A percentile compares a stretch with the other conserved stretches of the same genome.
Conservation (phyloP, 1,284 basidiomycete genomes). For the Blastosporella zonata region DNA sequence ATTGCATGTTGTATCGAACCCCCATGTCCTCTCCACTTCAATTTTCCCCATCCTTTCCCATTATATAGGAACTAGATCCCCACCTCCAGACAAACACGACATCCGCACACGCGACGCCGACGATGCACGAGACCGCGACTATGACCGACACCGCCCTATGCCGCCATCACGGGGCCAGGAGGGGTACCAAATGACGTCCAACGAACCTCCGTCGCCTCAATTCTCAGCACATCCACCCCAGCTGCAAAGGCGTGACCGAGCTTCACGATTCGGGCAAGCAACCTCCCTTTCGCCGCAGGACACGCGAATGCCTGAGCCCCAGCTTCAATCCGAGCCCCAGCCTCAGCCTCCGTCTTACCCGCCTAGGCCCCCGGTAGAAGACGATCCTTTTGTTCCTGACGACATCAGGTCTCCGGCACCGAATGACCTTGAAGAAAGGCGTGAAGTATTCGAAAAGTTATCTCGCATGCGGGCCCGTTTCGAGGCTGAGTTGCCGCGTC, state of each 20-base stretch:
- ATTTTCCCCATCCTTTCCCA: conserved; percentile 34
- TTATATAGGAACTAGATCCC: conserved; percentile 51
- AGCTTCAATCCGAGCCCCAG: conserved; percentile 2
- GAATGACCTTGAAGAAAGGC: conserved; percentile 10
- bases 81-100: conserved; percentile 27
- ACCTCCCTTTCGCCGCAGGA: conserved; percentile 6
- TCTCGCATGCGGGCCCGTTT: conserved; percentile 4
- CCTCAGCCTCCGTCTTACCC: conserved; percentile 2
- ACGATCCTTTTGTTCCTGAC: conserved; percentile 23
- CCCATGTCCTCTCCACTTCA: conserved; percentile 27
- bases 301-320: background rate
- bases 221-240: conserved; percentile 3
- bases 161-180: conserved; percentile 14
- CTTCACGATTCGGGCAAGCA: conserved; percentile 30
- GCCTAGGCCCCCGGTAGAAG: conserved; percentile 13
- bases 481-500: conserved; percentile 8
- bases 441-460: conserved; percentile 15
- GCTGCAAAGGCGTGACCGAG: conserved; percentile 24
- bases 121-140: conserved; percentile 10
- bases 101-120: conserved; percentile 18
- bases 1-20: conserved; percentile 23
- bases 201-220: conserved; percentile 1
- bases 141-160: background rate
- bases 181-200: conserved; percentile 13
- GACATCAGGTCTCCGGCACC: conserved; percentile 16